phyloP scores from a whole-genome alignment of 805 yeast species.

The Lipomyces yamanashiensis region DNA sequence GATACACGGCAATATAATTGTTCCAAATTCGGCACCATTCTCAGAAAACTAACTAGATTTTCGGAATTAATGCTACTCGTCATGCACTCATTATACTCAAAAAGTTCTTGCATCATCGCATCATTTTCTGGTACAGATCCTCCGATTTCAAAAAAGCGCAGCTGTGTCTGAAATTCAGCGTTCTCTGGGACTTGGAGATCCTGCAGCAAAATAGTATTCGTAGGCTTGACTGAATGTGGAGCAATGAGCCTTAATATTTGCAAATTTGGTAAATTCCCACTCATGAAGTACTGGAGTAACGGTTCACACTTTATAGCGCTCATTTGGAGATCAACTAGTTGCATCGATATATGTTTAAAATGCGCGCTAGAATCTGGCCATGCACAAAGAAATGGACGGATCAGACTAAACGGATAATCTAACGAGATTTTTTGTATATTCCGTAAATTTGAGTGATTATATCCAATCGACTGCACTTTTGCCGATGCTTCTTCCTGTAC shows the following conservation, averaged over 20 bases:
- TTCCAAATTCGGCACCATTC: background rate
- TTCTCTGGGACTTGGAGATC: background rate
- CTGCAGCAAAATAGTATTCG: background rate
- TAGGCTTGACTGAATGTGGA: conserved; percentile 5
- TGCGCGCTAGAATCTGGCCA: background rate
- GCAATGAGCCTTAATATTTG: background rate
- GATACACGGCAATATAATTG: background rate
- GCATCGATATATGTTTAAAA: background rate
- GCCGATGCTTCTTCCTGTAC: background rate
- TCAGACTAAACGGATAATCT: conserved; percentile 5
- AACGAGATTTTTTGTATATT: background rate
- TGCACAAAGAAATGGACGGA: background rate
- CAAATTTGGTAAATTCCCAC: conserved; percentile 1
- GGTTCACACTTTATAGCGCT: conserved; percentile 2
- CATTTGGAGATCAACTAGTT: conserved; percentile 4
- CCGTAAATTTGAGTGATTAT: background rate
- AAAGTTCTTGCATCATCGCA: background rate
- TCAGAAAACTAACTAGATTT: background rate
- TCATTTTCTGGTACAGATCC: conserved; percentile 6
- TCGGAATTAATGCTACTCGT: background rate
- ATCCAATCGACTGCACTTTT: background rate
- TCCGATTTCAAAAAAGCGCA: conserved; percentile 5
- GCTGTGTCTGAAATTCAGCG: background rate
- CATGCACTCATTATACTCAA: background rate
- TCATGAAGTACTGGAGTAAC: background rate